Evolutionary conservation across 1,284 basidiomycete species (phyloP), one percentile per base, ranked within the genome.

Genomic region (Rhizopogon parksii): DNA sequence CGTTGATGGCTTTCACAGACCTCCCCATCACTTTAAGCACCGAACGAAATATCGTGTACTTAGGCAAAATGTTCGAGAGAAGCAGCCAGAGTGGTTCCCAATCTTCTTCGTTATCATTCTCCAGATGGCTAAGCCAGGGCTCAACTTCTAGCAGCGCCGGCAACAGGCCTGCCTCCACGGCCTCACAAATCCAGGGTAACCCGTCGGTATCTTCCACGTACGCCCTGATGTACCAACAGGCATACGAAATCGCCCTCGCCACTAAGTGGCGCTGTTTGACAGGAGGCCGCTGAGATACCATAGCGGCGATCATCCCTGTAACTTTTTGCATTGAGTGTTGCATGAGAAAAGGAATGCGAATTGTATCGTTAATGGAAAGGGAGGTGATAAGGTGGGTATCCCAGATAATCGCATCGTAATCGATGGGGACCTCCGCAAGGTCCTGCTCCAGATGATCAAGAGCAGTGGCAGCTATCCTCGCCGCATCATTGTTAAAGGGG

Each of bases 141-240:
- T 68, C 64, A 3, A 55, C 52, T 35, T 52, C 61, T 37, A 66
- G 64, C 24, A 67, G 48, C 4, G 62, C 40, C 2, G 59, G 47
- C 50, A 64, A 51, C 40, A 67, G 36, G 24, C 59, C 60, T 34
- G 64, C 57, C 46, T 65, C 59, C 35, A 64, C 39, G 25, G 53
- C 40, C 51, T 66, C 60, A 9, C 32, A 50, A 40, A 64, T 37
- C 64, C 65, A 64, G 46, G 60, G 54, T 2, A 65, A 15, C 6
- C 62, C 65, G 4, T 64, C 60, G n/a, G 61, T 53, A 25, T 51
- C 57, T 42, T 68, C 62, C 30, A 55, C 53, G 24, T 60, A 64
- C 5, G 59, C 52, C 6, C 62, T 64, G 45, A 64, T 61, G 35
- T 65, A 64, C 62, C 65, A 66, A 19, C 65, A 64, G 17, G 55